A percentile compares a stretch with the other conserved stretches of the same genome.
These are phyloP conservation scores for Phytophthora boehmeriae DNA, from an alignment of 352 stramenopile genomes.

Conservation along the genomic window DNA sequence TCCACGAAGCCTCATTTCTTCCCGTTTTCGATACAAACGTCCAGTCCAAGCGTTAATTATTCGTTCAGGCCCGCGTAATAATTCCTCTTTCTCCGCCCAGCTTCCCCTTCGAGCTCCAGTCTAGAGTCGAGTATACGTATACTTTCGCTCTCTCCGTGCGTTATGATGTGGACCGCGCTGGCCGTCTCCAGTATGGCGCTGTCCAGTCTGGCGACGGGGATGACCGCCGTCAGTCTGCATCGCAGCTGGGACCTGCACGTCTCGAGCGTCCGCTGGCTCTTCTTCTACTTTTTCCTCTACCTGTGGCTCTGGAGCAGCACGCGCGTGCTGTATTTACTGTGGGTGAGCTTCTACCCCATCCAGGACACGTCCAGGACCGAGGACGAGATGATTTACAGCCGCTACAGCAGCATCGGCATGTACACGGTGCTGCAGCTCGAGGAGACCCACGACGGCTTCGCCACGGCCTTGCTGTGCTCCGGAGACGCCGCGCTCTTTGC, in stretches of 20 bases:
- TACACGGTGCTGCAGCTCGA: conserved; percentile 47
- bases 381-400: conserved; percentile 31
- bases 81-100: too few relatives aligned
- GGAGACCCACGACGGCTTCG: conserved; percentile 34
- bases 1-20: too few relatives aligned
- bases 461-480: conserved; percentile 38
- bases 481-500: conserved; percentile 48
- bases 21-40: too few relatives aligned
- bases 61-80: too few relatives aligned
- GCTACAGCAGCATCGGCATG: conserved; percentile 49
- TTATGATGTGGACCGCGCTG: conserved; percentile 46
- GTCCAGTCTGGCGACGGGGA: conserved; percentile 44
- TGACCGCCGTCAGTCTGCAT: conserved; percentile 48
- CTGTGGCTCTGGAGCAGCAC: conserved; percentile 45
- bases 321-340: conserved; percentile 51
- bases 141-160: not conserved
- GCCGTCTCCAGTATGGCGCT: conserved; percentile 37
- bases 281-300: conserved; percentile 65
- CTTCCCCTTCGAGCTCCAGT: too few relatives aligned
- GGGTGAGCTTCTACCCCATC: conserved; percentile 37
- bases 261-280: conserved; percentile 66
- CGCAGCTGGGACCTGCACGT: conserved; percentile 53
- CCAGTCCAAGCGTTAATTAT: too few relatives aligned
- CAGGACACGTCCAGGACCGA: conserved; percentile 20
- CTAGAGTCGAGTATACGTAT: too few relatives aligned